Percentiles rank a stretch among this genome's conserved stretches.
These are phyloP conservation scores for Crepidotus sp. DNA, from an alignment of 1,284 basidiomycete species.

Conservation along the genomic window DNA sequence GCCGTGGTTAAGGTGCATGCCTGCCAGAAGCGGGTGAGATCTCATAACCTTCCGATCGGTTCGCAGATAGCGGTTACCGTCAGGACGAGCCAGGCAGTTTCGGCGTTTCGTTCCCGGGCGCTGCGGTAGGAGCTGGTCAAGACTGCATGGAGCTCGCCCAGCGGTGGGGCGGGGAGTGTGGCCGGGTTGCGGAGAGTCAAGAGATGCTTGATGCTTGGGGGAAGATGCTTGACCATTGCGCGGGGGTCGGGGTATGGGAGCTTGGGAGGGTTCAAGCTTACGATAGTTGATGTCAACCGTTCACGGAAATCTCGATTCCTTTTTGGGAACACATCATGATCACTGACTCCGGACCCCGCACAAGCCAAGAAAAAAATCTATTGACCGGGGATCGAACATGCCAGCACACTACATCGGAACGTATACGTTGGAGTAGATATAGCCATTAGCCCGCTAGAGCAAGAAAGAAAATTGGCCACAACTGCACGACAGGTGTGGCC, in stretches of 20 bases:
- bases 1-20: slow-evolving; percentile 78
- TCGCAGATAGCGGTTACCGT: slow-evolving; percentile 40
- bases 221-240: slow-evolving; percentile 35
- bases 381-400: not conserved
- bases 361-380: not conserved
- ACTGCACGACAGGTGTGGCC: slow-evolving; percentile 18
- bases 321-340: not conserved
- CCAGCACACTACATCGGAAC: slow-evolving; percentile 11
- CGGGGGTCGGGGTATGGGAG: not conserved
- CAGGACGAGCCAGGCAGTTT: slow-evolving; percentile 78
- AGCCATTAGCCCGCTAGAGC: slow-evolving; percentile 14
- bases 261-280: not conserved
- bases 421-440: slow-evolving; percentile 15
- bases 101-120: slow-evolving; percentile 55
- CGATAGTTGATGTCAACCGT: not conserved
- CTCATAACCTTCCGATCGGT: slow-evolving; percentile 10
- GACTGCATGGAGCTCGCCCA: slow-evolving; percentile 43
- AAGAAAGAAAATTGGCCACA: slow-evolving; percentile 9
- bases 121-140: slow-evolving; percentile 53
- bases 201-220: slow-evolving; percentile 58
- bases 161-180: slow-evolving; percentile 50
- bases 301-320: slow-evolving; percentile 3
- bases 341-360: too few relatives aligned
- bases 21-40: slow-evolving; percentile 29
- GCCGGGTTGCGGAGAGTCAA: slow-evolving; percentile 62